Base-by-base conservation (phyloP, 768 basidiomycete species). In the Gyrodon lividus region DNA sequence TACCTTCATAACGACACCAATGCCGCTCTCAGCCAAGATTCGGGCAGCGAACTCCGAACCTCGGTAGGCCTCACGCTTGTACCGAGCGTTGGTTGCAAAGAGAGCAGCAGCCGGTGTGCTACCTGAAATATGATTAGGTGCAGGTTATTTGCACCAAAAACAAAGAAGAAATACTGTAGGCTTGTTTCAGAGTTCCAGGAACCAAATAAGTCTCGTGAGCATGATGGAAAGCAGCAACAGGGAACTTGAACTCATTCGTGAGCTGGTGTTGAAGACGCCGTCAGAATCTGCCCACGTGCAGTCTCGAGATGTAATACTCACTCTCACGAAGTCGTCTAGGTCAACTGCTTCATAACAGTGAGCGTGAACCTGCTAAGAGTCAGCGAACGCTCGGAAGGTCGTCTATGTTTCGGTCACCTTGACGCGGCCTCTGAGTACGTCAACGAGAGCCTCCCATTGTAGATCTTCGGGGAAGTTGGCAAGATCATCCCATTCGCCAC, bases 161-260 rank as follows among this genome's bases (percentile, higher is more conserved):
- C 22, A 4, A 50, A 50, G 13, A 41, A 22, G 37, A 47, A 57
- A 19, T 55, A 69, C 69, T 64, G 50, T 77, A 94, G 54, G 86
- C 82, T 66, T 79, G 73, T 69, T 92, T 95, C 54, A 98, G 71
- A 4, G 87, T 70, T 20, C 83, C 82, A 1, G 93, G 90, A 20
- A 94, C 87, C n/a, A 97, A 78, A 70, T 91, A 97, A 1, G 92
- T 83, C 66, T 96, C 92, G 48, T 91, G 85, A 7, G 92, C 94
- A 62, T 91, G 87, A 61, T 94, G 91, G 63, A 94, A 84, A 6
- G 89, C 86, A 6, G 87, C 81, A 24, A 94, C 76, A 2, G 83
- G 78, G 63, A 92, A 93, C 59, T 91, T 72, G 75, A 95, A 98
- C 69, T 97, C 94, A 64, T 96, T 90, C 31, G 90, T 84, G 44